These are phyloP conservation scores for Colletotrichum tanaceti DNA, from an alignment of 2,329 filamentous ascomycete genomes.

Conservation along the genomic window DNA sequence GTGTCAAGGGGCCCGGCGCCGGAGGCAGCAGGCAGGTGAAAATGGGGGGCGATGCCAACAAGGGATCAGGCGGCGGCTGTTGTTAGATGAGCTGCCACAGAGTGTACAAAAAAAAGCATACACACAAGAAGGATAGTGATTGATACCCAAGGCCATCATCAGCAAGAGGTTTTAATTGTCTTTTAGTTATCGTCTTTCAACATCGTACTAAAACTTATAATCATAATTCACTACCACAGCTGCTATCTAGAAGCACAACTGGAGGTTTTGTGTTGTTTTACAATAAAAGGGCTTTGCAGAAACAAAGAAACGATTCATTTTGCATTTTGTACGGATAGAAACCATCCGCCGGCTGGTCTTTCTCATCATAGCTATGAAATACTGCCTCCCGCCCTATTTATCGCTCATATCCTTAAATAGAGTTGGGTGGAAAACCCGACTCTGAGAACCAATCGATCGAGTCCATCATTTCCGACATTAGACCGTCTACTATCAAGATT, in stretches of 20 bases:
- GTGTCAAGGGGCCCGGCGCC: slow-evolving; percentile 80
- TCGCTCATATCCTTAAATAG: slow-evolving; percentile 27
- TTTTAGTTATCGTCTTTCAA: slow-evolving; percentile 25
- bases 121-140: slow-evolving; percentile 37
- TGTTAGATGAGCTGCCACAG: slow-evolving; percentile 53
- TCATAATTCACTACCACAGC: slow-evolving; percentile 30
- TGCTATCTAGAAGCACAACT: neutral
- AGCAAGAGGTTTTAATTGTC: slow-evolving; percentile 31
- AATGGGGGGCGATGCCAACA: slow-evolving; percentile 54
- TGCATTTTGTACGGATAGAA: slow-evolving; percentile 36
- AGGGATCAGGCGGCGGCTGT: slow-evolving; percentile 57
- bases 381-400: slow-evolving; percentile 12
- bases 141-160: slow-evolving; percentile 38
- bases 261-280: too few relatives aligned
- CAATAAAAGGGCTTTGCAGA: neutral
- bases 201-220: slow-evolving; percentile 36
- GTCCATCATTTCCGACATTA: slow-evolving; percentile 3
- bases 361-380: slow-evolving; percentile 12
- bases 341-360: slow-evolving; percentile 14
- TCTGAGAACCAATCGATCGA: slow-evolving; percentile 1
- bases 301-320: slow-evolving; percentile 37
- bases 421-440: slow-evolving; percentile 21
- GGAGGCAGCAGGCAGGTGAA: slow-evolving; percentile 60
- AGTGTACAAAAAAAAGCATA: neutral
- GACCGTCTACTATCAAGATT: neutral